Base-by-base conservation (phyloP, 2,329 filamentous ascomycete species). In the Fusarium sp. region DNA sequence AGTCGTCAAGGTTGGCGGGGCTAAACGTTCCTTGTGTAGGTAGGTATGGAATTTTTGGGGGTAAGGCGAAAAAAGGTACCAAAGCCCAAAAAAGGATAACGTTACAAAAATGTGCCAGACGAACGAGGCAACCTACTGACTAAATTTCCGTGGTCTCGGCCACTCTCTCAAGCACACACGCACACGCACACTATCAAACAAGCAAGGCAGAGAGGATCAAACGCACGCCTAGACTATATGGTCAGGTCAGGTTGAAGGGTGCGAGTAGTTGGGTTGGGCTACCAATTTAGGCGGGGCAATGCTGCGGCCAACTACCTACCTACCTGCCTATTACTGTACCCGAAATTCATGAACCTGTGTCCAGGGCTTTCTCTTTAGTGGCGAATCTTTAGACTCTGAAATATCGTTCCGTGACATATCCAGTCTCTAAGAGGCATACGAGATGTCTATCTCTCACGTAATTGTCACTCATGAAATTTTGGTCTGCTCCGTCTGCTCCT, bases 271-370 rank as follows among this genome's bases (percentile, higher is more conserved):
- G 66, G 65, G 70, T 56, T 73, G 39, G 51, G 61, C 63, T 67
- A 66, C 48, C 65, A 63, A 54, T 64, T 69, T 63, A 75, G 73
- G 75, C 75, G 75, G 75, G 75, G 75, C 75, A 77, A 56, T 58
- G 12, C 24, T 47, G 47, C 32, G 32, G 42, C 32, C 42, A 58
- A 22, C 69, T 73, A 35, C 32, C 32, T 35, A 35, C 32, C 32
- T 35, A 35, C 32, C 32, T 35, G 17, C 32, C 32, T 35, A 26
- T 26, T 26, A 74, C 70, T 73, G 64, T 32, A 50, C 30, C 47
- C 47, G 47, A 38, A 62, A 26, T 26, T 45, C 57, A 42, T 56
- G 64, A 56, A 41, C 24, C n/a, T 20, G 22, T 71, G 24, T 22
- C 35, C 35, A 38, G 59, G 61, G 63, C 61, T 69, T 28, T 28